phyloP scores from a whole-genome alignment of 176 grass and related monocot genomes.

The Poa pratensis region DNA sequence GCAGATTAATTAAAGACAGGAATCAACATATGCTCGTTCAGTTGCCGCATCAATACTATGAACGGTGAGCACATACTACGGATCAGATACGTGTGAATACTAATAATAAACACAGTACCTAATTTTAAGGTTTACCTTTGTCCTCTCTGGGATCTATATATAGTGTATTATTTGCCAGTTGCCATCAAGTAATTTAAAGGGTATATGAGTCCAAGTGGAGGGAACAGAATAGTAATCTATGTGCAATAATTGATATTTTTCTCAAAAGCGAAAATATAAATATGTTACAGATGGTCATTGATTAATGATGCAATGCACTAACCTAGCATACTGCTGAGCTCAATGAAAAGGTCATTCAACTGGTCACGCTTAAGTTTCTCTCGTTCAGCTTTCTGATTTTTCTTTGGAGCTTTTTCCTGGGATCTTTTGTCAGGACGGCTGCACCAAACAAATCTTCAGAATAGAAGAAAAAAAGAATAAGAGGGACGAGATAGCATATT shows the following conservation, averaged over 20 bases:
- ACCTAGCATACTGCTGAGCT: conserved; percentile 74
- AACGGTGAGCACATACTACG: conserved; percentile 5
- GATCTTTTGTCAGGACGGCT: conserved; percentile 55
- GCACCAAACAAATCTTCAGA: conserved; percentile 39
- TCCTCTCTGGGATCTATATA: background rate
- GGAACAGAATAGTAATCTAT: conserved; percentile 16
- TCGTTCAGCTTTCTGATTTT: conserved; percentile 77
- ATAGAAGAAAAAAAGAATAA: background rate
- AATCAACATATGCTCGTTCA: conserved; percentile 27
- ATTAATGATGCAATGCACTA: conserved; percentile 24
- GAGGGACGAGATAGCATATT: background rate
- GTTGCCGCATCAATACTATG: conserved; percentile 12
- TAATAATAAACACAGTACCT: conserved; percentile 23
- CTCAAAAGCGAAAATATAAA: background rate
- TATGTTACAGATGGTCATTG: conserved; percentile 31
- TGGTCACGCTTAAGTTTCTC: conserved; percentile 85
- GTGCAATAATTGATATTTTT: conserved; percentile 21
- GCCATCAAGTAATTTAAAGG: conserved; percentile 34
- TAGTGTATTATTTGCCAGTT: conserved; percentile 10
- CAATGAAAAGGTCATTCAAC: conserved; percentile 80
- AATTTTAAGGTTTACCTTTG: conserved; percentile 24
- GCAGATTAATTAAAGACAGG: conserved; percentile 31
- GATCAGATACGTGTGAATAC: background rate
- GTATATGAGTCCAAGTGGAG: conserved; percentile 26
- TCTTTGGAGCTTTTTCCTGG: conserved; percentile 66